A percentile compares a stretch with the other conserved stretches of the same genome.
phyloP scores from a whole-genome alignment of 176 grass and related monocot species.

The Olyra latifolia region DNA sequence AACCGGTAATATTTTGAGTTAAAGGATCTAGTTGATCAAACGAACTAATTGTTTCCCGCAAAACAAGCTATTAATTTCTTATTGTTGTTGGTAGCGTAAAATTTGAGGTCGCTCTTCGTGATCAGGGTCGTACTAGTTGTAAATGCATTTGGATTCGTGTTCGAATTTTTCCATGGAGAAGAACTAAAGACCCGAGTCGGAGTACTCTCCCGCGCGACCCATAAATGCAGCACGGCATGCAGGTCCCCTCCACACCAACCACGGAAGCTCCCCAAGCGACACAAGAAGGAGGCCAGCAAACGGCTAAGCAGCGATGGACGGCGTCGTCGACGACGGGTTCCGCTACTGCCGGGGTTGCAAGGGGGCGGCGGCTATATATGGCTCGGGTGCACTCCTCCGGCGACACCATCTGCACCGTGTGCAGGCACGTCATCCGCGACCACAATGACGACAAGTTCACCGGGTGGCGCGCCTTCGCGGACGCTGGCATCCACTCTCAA shows the following conservation, averaged over 20 bases:
- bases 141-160: too few species aligned
- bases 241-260: neutral
- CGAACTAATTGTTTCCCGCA: too few species aligned
- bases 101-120: too few species aligned
- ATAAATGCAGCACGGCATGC: neutral
- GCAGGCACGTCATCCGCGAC: neutral
- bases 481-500: neutral
- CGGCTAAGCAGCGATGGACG: neutral
- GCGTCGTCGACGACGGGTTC: neutral
- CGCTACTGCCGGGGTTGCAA: slow-evolving; percentile 39
- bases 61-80: too few species aligned
- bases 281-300: neutral
- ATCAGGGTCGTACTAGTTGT: too few species aligned
- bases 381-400: neutral
- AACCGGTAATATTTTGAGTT: too few species aligned
- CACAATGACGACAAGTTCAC: neutral
- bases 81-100: too few species aligned
- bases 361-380: neutral
- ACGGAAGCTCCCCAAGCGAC: neutral
- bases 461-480: slow-evolving; percentile 18
- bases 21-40: too few species aligned
- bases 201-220: neutral
- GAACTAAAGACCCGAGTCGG: too few species aligned
- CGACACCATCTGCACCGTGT: slow-evolving; percentile 28
- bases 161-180: too few species aligned